Evolutionary conservation across 148 eudicot genomes (phyloP).

Genomic region (Silene conica): DNA sequence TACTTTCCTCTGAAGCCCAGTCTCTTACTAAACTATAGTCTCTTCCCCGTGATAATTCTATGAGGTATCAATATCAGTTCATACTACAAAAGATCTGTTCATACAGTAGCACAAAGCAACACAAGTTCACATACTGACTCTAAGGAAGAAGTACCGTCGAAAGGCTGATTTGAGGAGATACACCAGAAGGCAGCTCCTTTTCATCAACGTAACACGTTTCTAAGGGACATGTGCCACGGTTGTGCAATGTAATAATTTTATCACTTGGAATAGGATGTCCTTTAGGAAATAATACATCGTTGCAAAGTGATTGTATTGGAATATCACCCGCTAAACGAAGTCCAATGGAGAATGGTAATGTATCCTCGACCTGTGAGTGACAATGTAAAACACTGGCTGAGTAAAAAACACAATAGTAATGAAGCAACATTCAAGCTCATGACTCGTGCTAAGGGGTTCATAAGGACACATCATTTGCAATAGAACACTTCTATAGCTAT

Average conservation of each 20-base stretch:
- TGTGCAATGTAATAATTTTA: conserved; percentile 57
- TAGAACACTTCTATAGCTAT: not conserved
- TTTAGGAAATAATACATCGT: conserved; percentile 55
- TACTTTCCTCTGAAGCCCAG: not conserved
- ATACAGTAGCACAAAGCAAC: not conserved
- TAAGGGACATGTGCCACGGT: conserved; percentile 46
- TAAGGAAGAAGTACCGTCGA: conserved; percentile 37
- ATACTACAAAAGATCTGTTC: not conserved
- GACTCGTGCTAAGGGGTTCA: not conserved
- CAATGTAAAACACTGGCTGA: conserved; percentile 16
- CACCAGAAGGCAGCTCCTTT: conserved; percentile 66
- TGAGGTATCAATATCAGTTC: not conserved
- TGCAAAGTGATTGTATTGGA: conserved; percentile 40
- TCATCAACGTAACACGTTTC: conserved; percentile 61
- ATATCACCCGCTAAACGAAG: conserved; percentile 41
- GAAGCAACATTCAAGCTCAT: not conserved
- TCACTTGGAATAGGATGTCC: conserved; percentile 79
- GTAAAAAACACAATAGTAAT: not conserved
- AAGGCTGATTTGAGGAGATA: conserved; percentile 57
- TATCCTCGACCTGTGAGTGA: conserved; percentile 68
- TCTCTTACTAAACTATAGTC: not conserved
- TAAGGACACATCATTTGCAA: not conserved
- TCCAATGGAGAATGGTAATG: conserved; percentile 75
- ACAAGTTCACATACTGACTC: not conserved
- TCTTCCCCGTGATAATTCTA: not conserved